Base-by-base conservation (phyloP, 768 basidiomycete genomes). In the Daedalea quercina region DNA sequence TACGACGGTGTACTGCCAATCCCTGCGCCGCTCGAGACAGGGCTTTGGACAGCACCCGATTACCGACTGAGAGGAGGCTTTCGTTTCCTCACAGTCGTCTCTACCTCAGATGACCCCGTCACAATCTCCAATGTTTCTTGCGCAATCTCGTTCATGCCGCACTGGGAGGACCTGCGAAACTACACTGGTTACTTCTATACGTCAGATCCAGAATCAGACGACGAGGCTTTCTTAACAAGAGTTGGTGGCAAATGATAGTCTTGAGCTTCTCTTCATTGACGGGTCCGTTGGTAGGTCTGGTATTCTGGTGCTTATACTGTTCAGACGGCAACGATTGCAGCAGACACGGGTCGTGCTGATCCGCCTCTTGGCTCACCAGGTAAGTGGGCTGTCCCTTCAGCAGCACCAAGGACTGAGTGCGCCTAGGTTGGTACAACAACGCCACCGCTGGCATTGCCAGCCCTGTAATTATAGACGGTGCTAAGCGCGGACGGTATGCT, bases 251-350 rank as follows among this genome's bases (percentile, higher is more conserved):
- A 6, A 31, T 31, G 28, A n/a, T n/a, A n/a, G n/a, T n/a, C n/a
- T n/a, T n/a, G n/a, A n/a, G n/a, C n/a, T n/a, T n/a, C n/a, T 33
- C 3, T 22, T 44, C 9, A 50, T 15, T 35, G 2, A 9, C 23
- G 12, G n/a, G 13, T 50, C 22, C 48, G 25, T 35, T 44, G 6
- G 26, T 46, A 69, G 64, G 60, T 80, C 3, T 81, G 81, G 80
- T 81, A 80, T 60, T 73, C 79, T 0, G 81, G 80, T 6, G 80
- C 79, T 3, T 83, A 83, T 58, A 83, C 81, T 0, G 78, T 81
- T 1, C 80, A 81, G 57, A 80, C 79, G 2, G 79, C 79, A 52
- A 80, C 76, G 0, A 75, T 80, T 0, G 66, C 79, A 0, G 53
- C 79, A 6, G 57, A 80, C 54, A 80, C 77, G 0, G 81, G 79